Evolutionary conservation across 768 basidiomycete genomes (phyloP), one percentile per base, ranked within the genome.

Genomic region (Macrolepiota fuliginosa): DNA sequence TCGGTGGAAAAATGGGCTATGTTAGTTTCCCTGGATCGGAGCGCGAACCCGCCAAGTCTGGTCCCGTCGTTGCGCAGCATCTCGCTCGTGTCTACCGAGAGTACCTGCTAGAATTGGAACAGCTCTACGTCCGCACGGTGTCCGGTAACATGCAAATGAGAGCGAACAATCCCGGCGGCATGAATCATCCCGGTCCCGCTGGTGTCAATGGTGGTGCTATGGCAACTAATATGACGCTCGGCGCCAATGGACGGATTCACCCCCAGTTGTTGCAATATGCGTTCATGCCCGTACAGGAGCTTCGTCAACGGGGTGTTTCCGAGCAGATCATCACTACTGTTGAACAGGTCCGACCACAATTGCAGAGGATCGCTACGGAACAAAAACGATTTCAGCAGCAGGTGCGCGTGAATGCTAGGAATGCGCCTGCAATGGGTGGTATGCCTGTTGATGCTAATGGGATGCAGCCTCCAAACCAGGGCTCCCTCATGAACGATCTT

Each of bases 1-100:
- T 92, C 59, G 90, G 83, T 17, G 90, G 81, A n/a, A 81, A 80
- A 24, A 77, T 92, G 72, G 86, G 84, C 17, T 84, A 87, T 66
- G 79, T 86, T 2, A 79, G 86, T 56, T 89, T 90, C 64, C 86
- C 86, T 2, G 87, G 79, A 3, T 82, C 74, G 11, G 86, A 83
- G 0, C 71, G 76, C 3, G 86, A 89, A 63, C 88, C 89, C 11
- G 77, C 83, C 4, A 85, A 82, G 65, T 79, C 81, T 27, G 86
- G 86, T 3, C 89, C 88, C 1, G 85, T 73, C 24, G 78, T 83
- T 32, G 90, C 88, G 0, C 80, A 81, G 54, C 83, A 84, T 25
- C 73, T 92, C 3, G 79, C 81, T 1, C 79, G 83, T 63, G 77
- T 85, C 25, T 91, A 91, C 73, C 81, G 82, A 57, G 79, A 82